A percentile compares a stretch with the other conserved stretches of the same genome.
phyloP scores from a whole-genome alignment of 768 basidiomycete species.

The Ramaria sp. region DNA sequence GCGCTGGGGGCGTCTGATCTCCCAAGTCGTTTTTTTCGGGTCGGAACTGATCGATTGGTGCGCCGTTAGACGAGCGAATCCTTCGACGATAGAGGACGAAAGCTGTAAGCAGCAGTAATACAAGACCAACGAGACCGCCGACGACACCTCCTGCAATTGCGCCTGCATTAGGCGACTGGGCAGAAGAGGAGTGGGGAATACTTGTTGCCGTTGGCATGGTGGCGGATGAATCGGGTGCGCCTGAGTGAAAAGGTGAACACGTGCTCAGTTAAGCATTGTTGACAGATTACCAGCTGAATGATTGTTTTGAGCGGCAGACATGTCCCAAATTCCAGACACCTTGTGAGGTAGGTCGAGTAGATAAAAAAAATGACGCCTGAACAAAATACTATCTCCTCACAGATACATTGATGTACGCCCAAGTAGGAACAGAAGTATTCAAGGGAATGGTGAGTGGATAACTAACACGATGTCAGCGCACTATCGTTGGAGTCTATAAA shows the following conservation, averaged over 20 bases:
- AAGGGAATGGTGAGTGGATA: constrained; percentile 38
- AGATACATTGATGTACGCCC: constrained; percentile 51
- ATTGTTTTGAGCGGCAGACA: background rate
- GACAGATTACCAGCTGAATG: background rate
- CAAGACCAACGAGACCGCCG: constrained; percentile 24
- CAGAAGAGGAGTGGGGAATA: background rate
- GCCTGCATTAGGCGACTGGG: constrained; percentile 26
- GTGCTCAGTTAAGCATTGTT: background rate
- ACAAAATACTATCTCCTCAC: constrained; percentile 15
- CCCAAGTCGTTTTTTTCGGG: background rate
- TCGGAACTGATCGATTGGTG: background rate
- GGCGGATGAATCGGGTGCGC: background rate
- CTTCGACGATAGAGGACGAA: constrained; percentile 19
- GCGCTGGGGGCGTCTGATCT: constrained; percentile 11
- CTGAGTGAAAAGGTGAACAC: background rate
- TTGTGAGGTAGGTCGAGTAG: background rate
- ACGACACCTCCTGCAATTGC: constrained; percentile 59
- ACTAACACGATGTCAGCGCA: constrained; percentile 17
- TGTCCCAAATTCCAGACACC: background rate
- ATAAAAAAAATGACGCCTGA: background rate
- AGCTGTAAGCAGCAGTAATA: background rate
- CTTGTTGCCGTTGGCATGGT: background rate
- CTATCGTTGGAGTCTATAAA: background rate
- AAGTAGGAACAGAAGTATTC: constrained; percentile 42
- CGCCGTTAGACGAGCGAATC: background rate